A percentile compares a stretch with the other conserved stretches of the same genome.
phyloP scores from a whole-genome alignment of 805 yeast genomes.

The Kuraishia piskuri region DNA sequence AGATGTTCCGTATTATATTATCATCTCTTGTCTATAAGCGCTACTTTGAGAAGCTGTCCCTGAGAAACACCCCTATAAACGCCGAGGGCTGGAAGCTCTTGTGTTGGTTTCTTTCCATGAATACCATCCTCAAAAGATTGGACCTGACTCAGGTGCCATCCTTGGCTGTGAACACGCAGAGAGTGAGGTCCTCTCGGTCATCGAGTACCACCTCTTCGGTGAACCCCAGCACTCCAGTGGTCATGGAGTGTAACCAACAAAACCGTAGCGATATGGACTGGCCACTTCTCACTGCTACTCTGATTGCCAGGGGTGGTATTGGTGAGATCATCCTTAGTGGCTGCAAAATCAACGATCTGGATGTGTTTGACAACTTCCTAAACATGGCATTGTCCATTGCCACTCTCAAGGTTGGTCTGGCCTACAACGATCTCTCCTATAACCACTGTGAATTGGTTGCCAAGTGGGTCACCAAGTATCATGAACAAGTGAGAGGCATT shows the following conservation, averaged over 20 bases:
- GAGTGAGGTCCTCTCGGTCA: slow-evolving; percentile 19
- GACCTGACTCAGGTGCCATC: slow-evolving; percentile 68
- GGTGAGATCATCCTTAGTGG: slow-evolving; percentile 79
- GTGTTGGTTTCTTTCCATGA: slow-evolving; percentile 66
- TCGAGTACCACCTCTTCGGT: slow-evolving; percentile 5
- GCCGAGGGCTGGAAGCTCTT: slow-evolving; percentile 69
- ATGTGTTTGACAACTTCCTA: slow-evolving; percentile 46
- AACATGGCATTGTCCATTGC: slow-evolving; percentile 42
- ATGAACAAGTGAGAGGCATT: slow-evolving; percentile 48
- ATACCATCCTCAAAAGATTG: slow-evolving; percentile 45
- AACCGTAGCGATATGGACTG: slow-evolving; percentile 78
- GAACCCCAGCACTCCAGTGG: slow-evolving; percentile 15
- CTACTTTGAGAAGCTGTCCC: slow-evolving; percentile 60
- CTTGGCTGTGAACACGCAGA: slow-evolving; percentile 33
- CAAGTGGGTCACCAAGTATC: slow-evolving; percentile 41
- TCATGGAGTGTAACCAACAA: slow-evolving; percentile 38
- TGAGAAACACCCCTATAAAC: slow-evolving; percentile 72
- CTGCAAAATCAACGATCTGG: slow-evolving; percentile 49
- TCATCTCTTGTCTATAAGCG: slow-evolving; percentile 60
- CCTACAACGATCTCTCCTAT: slow-evolving; percentile 56
- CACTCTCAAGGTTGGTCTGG: slow-evolving; percentile 66
- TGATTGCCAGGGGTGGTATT: slow-evolving; percentile 62
- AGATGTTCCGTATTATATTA: slow-evolving; percentile 70
- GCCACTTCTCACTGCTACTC: slow-evolving; percentile 63
- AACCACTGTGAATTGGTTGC: slow-evolving; percentile 51